These are phyloP conservation scores for Fragaria nilgerrensis DNA, from an alignment of 306 rosid genomes.

Conservation along the genomic window DNA sequence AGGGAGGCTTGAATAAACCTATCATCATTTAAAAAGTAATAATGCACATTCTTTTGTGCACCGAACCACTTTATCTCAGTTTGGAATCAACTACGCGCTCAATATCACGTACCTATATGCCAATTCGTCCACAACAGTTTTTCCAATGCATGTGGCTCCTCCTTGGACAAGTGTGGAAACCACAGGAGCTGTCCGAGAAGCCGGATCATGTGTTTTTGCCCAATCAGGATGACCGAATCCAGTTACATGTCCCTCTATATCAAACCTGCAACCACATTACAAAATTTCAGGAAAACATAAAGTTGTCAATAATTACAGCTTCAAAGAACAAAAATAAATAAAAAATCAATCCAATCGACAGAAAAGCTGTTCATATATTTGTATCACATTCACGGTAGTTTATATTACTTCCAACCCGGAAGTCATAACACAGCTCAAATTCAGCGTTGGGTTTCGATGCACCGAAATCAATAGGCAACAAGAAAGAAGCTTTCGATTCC, in stretches of 20 bases:
- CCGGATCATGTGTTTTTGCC: slow-evolving; percentile 71
- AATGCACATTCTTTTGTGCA: neutral
- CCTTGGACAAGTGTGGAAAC: slow-evolving; percentile 78
- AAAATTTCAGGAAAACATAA: slow-evolving; percentile 7
- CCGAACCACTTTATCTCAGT: neutral
- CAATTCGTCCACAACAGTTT: slow-evolving; percentile 70
- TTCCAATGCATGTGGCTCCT: slow-evolving; percentile 85
- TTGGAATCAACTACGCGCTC: neutral
- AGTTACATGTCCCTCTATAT: slow-evolving; percentile 73
- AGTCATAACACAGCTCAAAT: neutral
- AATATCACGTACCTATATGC: slow-evolving; percentile 55
- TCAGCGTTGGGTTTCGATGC: neutral
- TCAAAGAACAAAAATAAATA: neutral
- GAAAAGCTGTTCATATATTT: neutral
- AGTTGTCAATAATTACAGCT: neutral
- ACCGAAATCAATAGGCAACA: neutral
- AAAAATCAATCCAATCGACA: neutral
- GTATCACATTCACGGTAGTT: no score
- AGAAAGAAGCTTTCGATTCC: neutral
- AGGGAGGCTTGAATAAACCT: neutral
- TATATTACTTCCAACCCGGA: no score
- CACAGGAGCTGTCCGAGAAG: slow-evolving; percentile 66
- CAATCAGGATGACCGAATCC: slow-evolving; percentile 96
- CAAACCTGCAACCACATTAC: slow-evolving; percentile 53
- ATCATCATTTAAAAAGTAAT: neutral